phyloP scores from a whole-genome alignment of 2,329 filamentous ascomycete species.

The Trichoderma polysporum region DNA sequence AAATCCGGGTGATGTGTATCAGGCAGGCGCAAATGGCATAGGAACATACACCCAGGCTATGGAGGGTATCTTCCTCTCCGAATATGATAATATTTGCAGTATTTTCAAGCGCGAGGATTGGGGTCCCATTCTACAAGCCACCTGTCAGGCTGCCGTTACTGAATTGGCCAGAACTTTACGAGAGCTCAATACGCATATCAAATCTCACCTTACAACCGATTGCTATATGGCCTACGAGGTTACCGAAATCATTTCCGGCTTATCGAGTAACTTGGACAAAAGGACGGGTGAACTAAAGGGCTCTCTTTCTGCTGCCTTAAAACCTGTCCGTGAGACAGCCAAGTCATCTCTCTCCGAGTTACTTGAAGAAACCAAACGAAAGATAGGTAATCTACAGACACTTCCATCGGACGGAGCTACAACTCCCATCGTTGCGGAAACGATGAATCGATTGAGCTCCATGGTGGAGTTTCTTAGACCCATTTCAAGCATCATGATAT shows the following conservation, averaged over 20 bases:
- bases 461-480: slow-evolving; percentile 86
- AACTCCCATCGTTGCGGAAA: slow-evolving; percentile 75
- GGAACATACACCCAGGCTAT: slow-evolving; percentile 84
- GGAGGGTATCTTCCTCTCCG: slow-evolving; percentile 81
- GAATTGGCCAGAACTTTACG: slow-evolving; percentile 84
- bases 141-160: slow-evolving; percentile 73
- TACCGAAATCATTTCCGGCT: slow-evolving; percentile 79
- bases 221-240: slow-evolving; percentile 96
- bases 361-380: slow-evolving; percentile 77
- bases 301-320: slow-evolving; percentile 78
- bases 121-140: slow-evolving; percentile 73
- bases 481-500: slow-evolving; percentile 85
- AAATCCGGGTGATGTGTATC: slow-evolving; percentile 79
- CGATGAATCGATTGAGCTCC: slow-evolving; percentile 80
- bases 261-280: slow-evolving; percentile 76
- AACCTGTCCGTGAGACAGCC: slow-evolving; percentile 87
- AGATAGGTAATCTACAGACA: slow-evolving; percentile 61
- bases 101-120: slow-evolving; percentile 87
- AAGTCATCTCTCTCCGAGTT: slow-evolving; percentile 82
- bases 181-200: slow-evolving; percentile 88
- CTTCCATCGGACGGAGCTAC: slow-evolving; percentile 78
- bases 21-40: slow-evolving; percentile 86
- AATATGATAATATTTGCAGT: slow-evolving; percentile 86
- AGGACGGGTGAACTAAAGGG: slow-evolving; percentile 84
- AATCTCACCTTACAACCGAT: slow-evolving; percentile 80